A percentile compares a stretch with the other conserved stretches of the same genome.
These are phyloP conservation scores for Globisporangium canariense DNA, from an alignment of 352 stramenopile species.

Conservation along the genomic window DNA sequence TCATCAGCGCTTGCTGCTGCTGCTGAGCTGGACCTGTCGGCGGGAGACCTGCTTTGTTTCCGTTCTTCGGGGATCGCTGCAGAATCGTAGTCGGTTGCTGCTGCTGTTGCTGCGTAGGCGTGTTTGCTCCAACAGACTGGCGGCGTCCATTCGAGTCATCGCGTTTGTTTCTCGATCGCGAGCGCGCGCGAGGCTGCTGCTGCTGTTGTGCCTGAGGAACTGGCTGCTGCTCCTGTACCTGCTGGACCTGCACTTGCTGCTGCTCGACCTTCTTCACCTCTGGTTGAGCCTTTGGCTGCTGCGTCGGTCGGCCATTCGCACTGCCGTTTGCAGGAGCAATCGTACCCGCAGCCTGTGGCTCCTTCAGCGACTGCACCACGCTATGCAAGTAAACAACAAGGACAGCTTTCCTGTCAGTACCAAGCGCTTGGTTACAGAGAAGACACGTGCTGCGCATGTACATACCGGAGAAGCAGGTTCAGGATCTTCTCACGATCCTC, in stretches of 20 bases:
- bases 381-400: constrained; percentile 23
- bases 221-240: constrained; percentile 37
- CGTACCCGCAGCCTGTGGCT: constrained; percentile 22
- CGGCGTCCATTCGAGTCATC: constrained; percentile 44
- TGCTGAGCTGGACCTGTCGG: constrained; percentile 7
- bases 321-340: constrained; percentile 18
- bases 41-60: constrained; percentile 20
- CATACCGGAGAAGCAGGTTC: constrained; percentile 63
- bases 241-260: constrained; percentile 26
- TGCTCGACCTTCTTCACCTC: constrained; percentile 23
- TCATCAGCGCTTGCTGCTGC: constrained; percentile 20
- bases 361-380: constrained; percentile 63
- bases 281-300: constrained; percentile 21
- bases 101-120: background rate
- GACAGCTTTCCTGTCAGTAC: background rate
- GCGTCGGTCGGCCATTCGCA: constrained; percentile 16
- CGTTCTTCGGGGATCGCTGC: constrained; percentile 47
- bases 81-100: constrained; percentile 57
- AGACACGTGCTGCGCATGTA: background rate
- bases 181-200: constrained; percentile 34
- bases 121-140: constrained; percentile 10
- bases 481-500: constrained; percentile 81
- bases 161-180: constrained; percentile 51
- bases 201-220: constrained; percentile 16
- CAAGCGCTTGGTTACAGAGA: background rate